Evolutionary conservation across 768 basidiomycete genomes (phyloP), one percentile per base, ranked within the genome.

Genomic region (Auricularia auricula-judae): DNA sequence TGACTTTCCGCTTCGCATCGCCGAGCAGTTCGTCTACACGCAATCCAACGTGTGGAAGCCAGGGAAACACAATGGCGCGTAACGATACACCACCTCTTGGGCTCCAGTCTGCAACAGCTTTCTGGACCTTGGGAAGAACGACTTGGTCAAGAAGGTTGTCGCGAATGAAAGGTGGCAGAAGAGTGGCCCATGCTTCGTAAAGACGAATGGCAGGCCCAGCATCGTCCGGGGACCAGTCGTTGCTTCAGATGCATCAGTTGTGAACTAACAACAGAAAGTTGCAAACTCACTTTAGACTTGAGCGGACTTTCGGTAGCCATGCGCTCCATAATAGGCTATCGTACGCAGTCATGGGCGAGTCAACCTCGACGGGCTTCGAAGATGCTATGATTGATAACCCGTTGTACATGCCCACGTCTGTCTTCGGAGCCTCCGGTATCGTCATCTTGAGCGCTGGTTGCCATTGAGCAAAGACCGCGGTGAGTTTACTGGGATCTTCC

Each of bases 81-180:
- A 98, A 74, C 0, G 91, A 75, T 0, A 83, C 80, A 2, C 76
- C 77, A 34, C 76, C 80, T 70, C 82, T 85, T 4, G 84, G 77
- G 71, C 80, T 86, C 97, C 97, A 99, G 62, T 91, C 86, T 3
- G 85, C 81, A 39, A 98, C 83, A 3, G 92, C 85, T 67, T 86
- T 86, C 61, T 88, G 83, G 2, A 99, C 83, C 75, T 98, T 99
- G 1, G 97, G 97, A 23, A 99, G 78, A 56, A 99, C 83, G 29
- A 99, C 85, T 73, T 99, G 97, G 72, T 98, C 95, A 67, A 99
- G 84, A 65, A 99, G 81, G 72, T 98, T 99, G 76, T 98, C 95
- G 63, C 85, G 84, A 65, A 99, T 87, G 76, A 98, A 99, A 0
- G 82, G 82, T 0, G 97, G 97, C 1, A 98, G 80, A 67, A 96